A percentile compares a stretch with the other conserved stretches of the same genome.
These are phyloP conservation scores for Waltergamsia citrina DNA, from an alignment of 2,329 filamentous ascomycete genomes.

Conservation along the genomic window DNA sequence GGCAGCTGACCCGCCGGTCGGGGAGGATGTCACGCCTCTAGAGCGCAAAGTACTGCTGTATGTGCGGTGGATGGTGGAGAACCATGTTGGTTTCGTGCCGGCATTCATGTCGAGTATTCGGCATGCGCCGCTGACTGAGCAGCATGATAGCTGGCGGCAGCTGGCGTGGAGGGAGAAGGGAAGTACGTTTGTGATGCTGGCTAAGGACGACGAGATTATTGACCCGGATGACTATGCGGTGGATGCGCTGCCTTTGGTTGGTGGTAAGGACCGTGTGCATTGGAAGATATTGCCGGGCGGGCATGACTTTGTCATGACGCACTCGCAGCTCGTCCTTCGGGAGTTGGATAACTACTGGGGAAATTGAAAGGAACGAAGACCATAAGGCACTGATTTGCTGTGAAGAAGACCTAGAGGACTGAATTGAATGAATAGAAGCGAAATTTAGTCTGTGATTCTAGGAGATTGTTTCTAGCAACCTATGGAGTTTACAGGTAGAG, in stretches of 20 bases:
- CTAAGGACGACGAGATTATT: constrained; percentile 41
- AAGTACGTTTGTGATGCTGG: constrained; percentile 43
- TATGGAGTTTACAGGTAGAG: no score
- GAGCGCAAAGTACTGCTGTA: constrained; percentile 38
- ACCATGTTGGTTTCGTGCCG: constrained; percentile 48
- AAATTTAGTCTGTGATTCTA: no score
- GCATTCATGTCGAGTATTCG: constrained; percentile 51
- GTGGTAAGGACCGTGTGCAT: constrained; percentile 35
- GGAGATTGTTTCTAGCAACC: no score
- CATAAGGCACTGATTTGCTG: no score
- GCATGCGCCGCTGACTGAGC: constrained; percentile 41
- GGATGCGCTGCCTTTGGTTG: constrained; percentile 40
- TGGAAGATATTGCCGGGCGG: constrained; percentile 43
- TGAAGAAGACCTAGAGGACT: no score
- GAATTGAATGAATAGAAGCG: no score
- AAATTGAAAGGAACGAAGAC: no score
- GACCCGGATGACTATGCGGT: constrained; percentile 35
- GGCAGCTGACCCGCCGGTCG: constrained; percentile 18
- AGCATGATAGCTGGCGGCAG: constrained; percentile 39
- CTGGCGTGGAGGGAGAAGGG: constrained; percentile 31
- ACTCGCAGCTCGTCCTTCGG: constrained; percentile 30
- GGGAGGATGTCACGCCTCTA: constrained; percentile 22
- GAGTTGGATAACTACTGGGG: constrained; percentile 40
- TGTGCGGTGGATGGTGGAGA: constrained; percentile 47
- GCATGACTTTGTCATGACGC: constrained; percentile 57